Evolutionary conservation across 805 yeast species (phyloP).

Genomic region (Candida maesae): DNA sequence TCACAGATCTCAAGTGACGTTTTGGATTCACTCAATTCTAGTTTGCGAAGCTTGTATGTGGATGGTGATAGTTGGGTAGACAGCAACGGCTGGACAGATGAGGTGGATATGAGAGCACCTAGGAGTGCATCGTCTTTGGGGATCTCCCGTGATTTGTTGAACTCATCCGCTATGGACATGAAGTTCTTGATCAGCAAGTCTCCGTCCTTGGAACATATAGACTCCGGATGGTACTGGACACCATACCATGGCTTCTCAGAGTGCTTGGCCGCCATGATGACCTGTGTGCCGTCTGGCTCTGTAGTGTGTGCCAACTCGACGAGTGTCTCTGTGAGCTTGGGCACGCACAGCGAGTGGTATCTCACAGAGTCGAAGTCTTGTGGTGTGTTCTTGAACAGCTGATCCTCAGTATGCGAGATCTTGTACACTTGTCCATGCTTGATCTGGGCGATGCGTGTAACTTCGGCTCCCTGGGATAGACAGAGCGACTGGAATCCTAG

Average conservation of each 20-base stretch:
- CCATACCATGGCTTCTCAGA: conserved; percentile 68
- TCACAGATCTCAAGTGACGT: conserved; percentile 53
- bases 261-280: conserved; percentile 82
- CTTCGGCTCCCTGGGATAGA: conserved; percentile 51
- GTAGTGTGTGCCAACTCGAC: conserved; percentile 61
- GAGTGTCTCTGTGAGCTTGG: conserved; percentile 30
- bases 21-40: neutral
- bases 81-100: conserved; percentile 20
- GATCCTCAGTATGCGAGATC: conserved; percentile 28
- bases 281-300: conserved; percentile 28
- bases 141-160: conserved; percentile 25
- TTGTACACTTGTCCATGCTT: conserved; percentile 83
- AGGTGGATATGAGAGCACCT: conserved; percentile 7
- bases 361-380: conserved; percentile 63
- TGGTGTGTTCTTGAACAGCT: conserved; percentile 40
- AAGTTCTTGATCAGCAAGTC: conserved; percentile 57
- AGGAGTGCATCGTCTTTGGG: conserved; percentile 12
- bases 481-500: conserved; percentile 88
- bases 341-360: conserved; percentile 78
- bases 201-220: conserved; percentile 78
- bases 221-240: conserved; percentile 97
- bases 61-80: neutral
- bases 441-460: conserved; percentile 51
- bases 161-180: conserved; percentile 23
- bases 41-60: conserved; percentile 5